Evolutionary conservation across 2,329 filamentous ascomycete genomes (phyloP).

Genomic region (Pseudophaeomoniella oleicola): DNA sequence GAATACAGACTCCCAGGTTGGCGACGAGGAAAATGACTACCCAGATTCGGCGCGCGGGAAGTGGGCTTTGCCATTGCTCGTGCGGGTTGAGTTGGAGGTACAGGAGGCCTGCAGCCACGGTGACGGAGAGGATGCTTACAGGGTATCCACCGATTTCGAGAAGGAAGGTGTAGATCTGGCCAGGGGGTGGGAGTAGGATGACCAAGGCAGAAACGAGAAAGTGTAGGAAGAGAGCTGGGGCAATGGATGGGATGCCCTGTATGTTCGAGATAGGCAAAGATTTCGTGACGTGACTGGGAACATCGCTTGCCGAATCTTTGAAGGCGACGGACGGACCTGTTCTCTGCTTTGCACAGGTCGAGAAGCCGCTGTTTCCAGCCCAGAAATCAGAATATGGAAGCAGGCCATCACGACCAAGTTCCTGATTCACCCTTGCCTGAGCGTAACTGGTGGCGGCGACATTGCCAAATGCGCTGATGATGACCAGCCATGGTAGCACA

Average conservation of each 20-base stretch:
- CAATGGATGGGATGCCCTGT: not conserved
- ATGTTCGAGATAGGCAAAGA: constrained; percentile 19
- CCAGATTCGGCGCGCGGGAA: constrained; percentile 40
- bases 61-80: constrained; percentile 37
- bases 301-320: constrained; percentile 17
- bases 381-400: constrained; percentile 52
- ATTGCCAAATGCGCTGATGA: constrained; percentile 41
- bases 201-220: constrained; percentile 52
- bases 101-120: constrained; percentile 33
- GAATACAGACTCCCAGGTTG: constrained; percentile 46
- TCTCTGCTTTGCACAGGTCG: not conserved
- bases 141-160: constrained; percentile 19
- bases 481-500: constrained; percentile 31
- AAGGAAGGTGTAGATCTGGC: constrained; percentile 54
- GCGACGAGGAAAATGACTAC: constrained; percentile 44
- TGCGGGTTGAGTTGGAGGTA: constrained; percentile 23
- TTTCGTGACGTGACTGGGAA: constrained; percentile 4
- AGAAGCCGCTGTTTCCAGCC: constrained; percentile 46
- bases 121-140: constrained; percentile 15
- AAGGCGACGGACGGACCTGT: constrained; percentile 47
- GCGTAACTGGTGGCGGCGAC: constrained; percentile 43
- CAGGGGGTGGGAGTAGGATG: constrained; percentile 51
- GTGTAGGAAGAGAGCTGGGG: constrained; percentile 39
- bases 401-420: constrained; percentile 56
- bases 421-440: constrained; percentile 39